Conservation (phyloP, 2,329 filamentous ascomycete genomes). For the Fusarium mundagurra region DNA sequence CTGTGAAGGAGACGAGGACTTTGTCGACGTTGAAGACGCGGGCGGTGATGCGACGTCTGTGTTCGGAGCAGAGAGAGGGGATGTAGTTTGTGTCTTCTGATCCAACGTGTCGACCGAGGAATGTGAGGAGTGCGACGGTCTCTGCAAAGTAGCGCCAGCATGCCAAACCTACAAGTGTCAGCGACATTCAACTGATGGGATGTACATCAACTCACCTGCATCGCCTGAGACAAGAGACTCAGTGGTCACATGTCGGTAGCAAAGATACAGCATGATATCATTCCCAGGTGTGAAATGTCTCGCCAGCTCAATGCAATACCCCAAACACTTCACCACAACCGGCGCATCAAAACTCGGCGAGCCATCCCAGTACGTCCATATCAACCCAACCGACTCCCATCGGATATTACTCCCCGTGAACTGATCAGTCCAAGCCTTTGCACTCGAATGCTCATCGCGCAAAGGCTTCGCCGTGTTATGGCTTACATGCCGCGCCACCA, state of each 20-base stretch:
- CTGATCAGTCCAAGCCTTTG: conserved; percentile 51
- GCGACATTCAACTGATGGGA: fast-evolving
- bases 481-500: conserved; percentile 50
- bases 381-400: conserved; percentile 56
- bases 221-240: conserved; percentile 54
- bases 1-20: conserved; percentile 60
- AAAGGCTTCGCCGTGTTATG: conserved; percentile 51
- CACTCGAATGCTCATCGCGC: conserved; percentile 47
- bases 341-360: not conserved
- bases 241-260: conserved; percentile 47
- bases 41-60: conserved; percentile 46
- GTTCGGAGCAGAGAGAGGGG: conserved; percentile 50
- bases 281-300: conserved; percentile 46
- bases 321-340: conserved; percentile 22
- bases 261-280: conserved; percentile 51
- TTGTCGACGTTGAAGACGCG: conserved; percentile 59
- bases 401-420: conserved; percentile 52
- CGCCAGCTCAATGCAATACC: conserved; percentile 48
- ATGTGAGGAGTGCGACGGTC: conserved; percentile 49
- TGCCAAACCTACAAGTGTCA: conserved; percentile 44
- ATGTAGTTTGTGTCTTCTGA: conserved; percentile 39
- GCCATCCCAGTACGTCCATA: conserved; percentile 45
- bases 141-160: conserved; percentile 53
- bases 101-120: conserved; percentile 49
- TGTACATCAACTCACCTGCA: conserved; percentile 46